These are phyloP conservation scores for Cornus kousa DNA, from an alignment of 148 eudicot genomes.

Conservation along the genomic window DNA sequence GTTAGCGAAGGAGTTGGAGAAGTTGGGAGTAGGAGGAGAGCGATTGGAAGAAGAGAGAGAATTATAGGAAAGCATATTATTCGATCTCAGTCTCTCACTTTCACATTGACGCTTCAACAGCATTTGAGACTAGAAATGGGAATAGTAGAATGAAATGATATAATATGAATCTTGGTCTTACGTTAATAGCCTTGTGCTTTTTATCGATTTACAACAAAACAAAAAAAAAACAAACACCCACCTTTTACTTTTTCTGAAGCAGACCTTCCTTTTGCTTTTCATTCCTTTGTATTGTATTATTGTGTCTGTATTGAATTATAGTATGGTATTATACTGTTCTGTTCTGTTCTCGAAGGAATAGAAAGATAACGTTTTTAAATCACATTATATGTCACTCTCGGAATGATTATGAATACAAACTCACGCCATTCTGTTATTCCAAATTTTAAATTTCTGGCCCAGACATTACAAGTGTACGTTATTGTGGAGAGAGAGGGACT, in stretches of 20 bases:
- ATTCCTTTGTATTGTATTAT: conserved; percentile 11
- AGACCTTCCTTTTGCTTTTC: conserved; percentile 11
- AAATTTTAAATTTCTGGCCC: conserved; percentile 7
- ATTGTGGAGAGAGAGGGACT: background rate
- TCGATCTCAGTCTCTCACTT: background rate
- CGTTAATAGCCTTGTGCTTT: background rate
- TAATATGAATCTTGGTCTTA: background rate
- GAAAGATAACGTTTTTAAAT: background rate
- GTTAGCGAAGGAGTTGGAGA: conserved; percentile 37
- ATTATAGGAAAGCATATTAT: conserved; percentile 13
- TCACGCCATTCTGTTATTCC: background rate
- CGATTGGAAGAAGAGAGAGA: conserved; percentile 8
- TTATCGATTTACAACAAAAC: conserved; percentile 8
- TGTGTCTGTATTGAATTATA: no score
- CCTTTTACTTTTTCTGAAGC: conserved; percentile 1
- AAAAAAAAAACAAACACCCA: background rate
- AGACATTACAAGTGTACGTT: background rate
- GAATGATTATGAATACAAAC: background rate
- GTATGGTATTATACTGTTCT: background rate
- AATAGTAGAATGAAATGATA: background rate
- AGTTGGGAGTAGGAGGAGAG: conserved; percentile 23
- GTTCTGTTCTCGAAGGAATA: background rate
- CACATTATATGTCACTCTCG: background rate
- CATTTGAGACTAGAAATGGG: conserved; percentile 1
- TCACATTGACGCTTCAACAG: background rate